These are phyloP conservation scores for Tinospora cordifolia DNA, from an alignment of 164 flowering plant genomes.

Conservation along the genomic window DNA sequence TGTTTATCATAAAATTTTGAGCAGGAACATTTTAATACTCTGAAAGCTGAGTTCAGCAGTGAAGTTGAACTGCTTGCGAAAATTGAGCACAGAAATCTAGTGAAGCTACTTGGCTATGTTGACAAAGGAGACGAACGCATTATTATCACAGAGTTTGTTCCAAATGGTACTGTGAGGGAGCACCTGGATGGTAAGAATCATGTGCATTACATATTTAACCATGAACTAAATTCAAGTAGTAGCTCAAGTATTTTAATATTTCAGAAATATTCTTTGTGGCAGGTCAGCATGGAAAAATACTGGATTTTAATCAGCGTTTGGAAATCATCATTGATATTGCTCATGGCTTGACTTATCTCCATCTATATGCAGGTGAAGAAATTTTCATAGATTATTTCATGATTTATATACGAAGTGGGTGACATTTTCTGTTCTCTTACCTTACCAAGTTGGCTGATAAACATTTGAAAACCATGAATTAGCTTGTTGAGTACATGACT, in stretches of 20 bases:
- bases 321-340: conserved; percentile 87
- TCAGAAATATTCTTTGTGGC: conserved; percentile 19
- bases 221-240: conserved; percentile 8
- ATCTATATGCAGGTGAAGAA: conserved; percentile 15
- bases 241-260: conserved; percentile 3
- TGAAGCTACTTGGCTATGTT: conserved; percentile 82
- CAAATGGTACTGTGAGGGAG: conserved; percentile 90
- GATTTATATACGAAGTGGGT: too few relatives aligned
- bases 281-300: conserved; percentile 62
- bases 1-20: conserved; percentile 1
- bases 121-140: conserved; percentile 83
- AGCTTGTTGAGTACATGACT: too few relatives aligned
- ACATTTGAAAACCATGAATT: too few relatives aligned
- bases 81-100: conserved; percentile 85
- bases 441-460: too few relatives aligned
- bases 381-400: not conserved
- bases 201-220: not conserved
- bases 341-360: conserved; percentile 90
- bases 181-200: conserved; percentile 85
- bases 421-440: too few relatives aligned
- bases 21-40: conserved; percentile 64
- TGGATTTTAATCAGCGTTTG: conserved; percentile 87
- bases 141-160: conserved; percentile 78
- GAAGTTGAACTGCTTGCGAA: conserved; percentile 87
- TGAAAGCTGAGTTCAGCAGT: conserved; percentile 68